Conservation (phyloP, 108 stramenopile genomes). For the Chaetoceros muelleri region DNA sequence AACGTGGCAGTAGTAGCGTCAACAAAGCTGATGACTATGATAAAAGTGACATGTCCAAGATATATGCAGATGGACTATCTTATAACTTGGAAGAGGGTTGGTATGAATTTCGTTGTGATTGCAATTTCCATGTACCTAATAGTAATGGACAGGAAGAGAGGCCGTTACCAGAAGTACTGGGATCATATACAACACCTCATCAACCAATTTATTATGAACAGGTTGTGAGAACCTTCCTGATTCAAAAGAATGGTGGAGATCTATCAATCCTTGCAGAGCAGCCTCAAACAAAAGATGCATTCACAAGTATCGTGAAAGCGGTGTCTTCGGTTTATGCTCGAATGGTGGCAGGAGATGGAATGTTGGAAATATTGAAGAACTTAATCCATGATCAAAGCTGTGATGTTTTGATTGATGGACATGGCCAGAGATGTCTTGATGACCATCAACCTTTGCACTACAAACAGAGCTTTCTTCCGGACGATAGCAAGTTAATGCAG, state of each 20-base stretch:
- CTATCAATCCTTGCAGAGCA: constrained; percentile 22
- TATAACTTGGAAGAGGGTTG: constrained; percentile 62
- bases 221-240: constrained; percentile 28
- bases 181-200: constrained; percentile 5
- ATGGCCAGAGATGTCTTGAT: neutral
- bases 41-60: constrained; percentile 2
- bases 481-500: constrained; percentile 34
- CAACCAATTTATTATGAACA: constrained; percentile 29
- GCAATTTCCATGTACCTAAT: constrained; percentile 3
- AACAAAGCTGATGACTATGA: neutral
- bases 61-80: constrained; percentile 66
- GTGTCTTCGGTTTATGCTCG: constrained; percentile 60
- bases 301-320: constrained; percentile 38
- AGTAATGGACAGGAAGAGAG: constrained; percentile 5
- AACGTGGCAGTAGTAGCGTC: neutral
- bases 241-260: constrained; percentile 42
- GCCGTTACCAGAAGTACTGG: constrained; percentile 18
- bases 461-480: constrained; percentile 25
- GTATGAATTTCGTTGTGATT: constrained; percentile 69
- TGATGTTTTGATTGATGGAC: constrained; percentile 12
- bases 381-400: constrained; percentile 6
- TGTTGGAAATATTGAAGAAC: constrained; percentile 32
- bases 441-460: constrained; percentile 4
- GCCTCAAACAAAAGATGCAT: constrained; percentile 6
- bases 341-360: constrained; percentile 52